Conservation (phyloP, 2,329 filamentous ascomycete genomes). For the Cordyceps fumosorosea region DNA sequence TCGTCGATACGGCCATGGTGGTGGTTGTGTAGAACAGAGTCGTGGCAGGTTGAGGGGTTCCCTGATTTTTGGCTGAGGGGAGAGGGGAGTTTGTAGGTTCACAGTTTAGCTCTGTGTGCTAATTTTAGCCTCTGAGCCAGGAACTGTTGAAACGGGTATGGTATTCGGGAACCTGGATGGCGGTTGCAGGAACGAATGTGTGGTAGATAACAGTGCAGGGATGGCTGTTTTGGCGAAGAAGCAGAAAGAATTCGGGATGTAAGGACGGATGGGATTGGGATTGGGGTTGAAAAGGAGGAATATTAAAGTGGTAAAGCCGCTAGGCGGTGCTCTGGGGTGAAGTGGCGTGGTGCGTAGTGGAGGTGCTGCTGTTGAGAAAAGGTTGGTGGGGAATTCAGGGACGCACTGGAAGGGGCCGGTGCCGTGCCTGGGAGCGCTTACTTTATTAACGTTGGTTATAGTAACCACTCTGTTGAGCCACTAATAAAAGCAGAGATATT, state of each 20-base stretch:
- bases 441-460: too few relatives aligned
- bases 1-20: slow-evolving; percentile 5
- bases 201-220: not conserved
- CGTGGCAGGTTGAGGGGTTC: not conserved
- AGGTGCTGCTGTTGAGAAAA: not conserved
- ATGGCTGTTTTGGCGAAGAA: not conserved
- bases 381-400: not conserved
- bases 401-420: not conserved
- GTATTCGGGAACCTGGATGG: not conserved
- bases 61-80: not conserved
- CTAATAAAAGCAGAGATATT: too few relatives aligned
- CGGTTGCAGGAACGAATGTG: not conserved
- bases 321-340: not conserved
- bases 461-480: too few relatives aligned
- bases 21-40: not conserved
- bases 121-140: slow-evolving; percentile 1
- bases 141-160: not conserved
- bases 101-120: not conserved
- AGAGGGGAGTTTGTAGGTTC: not conserved
- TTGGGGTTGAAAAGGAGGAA: not conserved
- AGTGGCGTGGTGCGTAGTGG: not conserved
- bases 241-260: not conserved
- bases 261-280: not conserved
- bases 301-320: not conserved
- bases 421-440: not conserved